Conservation (phyloP, 495 filamentous ascomycete genomes). For the Lindgomyces ingoldianus region DNA sequence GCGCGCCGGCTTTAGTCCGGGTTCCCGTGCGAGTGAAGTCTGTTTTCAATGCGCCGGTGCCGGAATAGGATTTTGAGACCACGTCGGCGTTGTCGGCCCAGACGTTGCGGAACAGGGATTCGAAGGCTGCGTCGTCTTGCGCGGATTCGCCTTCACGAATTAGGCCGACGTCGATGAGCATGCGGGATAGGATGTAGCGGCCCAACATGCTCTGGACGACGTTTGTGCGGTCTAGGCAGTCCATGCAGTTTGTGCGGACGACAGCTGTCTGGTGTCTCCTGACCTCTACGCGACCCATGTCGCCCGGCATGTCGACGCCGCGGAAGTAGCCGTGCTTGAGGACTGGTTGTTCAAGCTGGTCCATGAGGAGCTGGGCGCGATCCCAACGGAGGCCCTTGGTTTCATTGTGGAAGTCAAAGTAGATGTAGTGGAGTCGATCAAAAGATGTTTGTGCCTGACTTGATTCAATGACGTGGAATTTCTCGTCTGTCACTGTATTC, state of each 20-base stretch:
- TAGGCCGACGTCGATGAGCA: constrained; percentile 78
- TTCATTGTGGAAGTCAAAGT: constrained; percentile 98
- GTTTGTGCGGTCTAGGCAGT: constrained; percentile 96
- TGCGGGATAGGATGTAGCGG: constrained; percentile 80
- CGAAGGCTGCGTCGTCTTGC: constrained; percentile 73
- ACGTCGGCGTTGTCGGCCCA: constrained; percentile 99
- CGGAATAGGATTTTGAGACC: constrained; percentile 87
- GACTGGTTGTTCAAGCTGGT: constrained; percentile 72
- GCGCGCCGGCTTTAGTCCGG: constrained; percentile 75
- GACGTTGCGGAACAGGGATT: constrained; percentile 85
- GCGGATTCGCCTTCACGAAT: constrained; percentile 68
- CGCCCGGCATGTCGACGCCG: constrained; percentile 78
- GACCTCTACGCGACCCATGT: constrained; percentile 70
- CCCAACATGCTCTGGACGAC: constrained; percentile 95
- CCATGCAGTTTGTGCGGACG: constrained; percentile 98
- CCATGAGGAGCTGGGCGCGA: constrained; percentile 80
- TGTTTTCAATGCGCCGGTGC: constrained; percentile 93
- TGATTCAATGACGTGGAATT: constrained; percentile 75
- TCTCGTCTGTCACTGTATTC: constrained; percentile 65
- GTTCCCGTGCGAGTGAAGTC: constrained; percentile 90
- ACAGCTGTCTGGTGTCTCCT: constrained; percentile 79
- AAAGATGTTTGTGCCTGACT: constrained; percentile 59
- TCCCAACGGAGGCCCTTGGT: constrained; percentile 94
- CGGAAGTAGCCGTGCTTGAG: constrained; percentile 86
- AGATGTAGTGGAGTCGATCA: constrained; percentile 88